These are phyloP conservation scores for Kazachstania bromeliacearum DNA, from an alignment of 805 yeast species.

Conservation along the genomic window DNA sequence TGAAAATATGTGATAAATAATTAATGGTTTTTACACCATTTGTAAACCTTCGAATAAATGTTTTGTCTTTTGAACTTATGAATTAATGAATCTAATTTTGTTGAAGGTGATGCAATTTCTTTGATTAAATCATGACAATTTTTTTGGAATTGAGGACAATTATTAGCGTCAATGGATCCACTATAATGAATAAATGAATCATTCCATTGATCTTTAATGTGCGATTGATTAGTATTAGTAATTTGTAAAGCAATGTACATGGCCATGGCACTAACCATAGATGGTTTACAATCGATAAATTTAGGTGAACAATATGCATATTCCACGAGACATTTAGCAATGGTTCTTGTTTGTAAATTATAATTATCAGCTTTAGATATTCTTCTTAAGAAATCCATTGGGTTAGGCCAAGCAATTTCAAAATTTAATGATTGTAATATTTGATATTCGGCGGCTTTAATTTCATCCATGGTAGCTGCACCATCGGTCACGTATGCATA, in stretches of 20 bases:
- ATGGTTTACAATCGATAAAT: conserved; percentile 65
- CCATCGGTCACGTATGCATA: conserved; percentile 86
- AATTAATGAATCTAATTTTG: conserved; percentile 21
- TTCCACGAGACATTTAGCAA: conserved; percentile 76
- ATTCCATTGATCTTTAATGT: conserved; percentile 25
- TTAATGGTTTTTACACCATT: conserved; percentile 13
- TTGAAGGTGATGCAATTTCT: conserved; percentile 25
- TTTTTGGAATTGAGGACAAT: conserved; percentile 13
- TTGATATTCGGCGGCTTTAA: conserved; percentile 71
- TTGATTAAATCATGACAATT: conserved; percentile 16
- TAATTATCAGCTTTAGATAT: conserved; percentile 86
- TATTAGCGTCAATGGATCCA: conserved; percentile 18
- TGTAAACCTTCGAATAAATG: conserved; percentile 10
- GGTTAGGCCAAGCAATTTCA: conserved; percentile 77
- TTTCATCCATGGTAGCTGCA: conserved; percentile 72
- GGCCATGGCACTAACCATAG: conserved; percentile 73
- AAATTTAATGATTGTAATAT: conserved; percentile 63
- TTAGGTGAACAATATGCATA: conserved; percentile 65
- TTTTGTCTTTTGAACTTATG: conserved; percentile 18
- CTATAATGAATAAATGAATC: conserved; percentile 18
- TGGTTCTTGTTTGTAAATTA: conserved; percentile 70
- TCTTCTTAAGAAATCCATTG: conserved; percentile 80
- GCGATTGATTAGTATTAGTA: conserved; percentile 1
- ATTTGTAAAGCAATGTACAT: conserved; percentile 72
- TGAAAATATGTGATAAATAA: neutral